phyloP scores from a whole-genome alignment of 331 rosid genomes.

The Malus hybrid region DNA sequence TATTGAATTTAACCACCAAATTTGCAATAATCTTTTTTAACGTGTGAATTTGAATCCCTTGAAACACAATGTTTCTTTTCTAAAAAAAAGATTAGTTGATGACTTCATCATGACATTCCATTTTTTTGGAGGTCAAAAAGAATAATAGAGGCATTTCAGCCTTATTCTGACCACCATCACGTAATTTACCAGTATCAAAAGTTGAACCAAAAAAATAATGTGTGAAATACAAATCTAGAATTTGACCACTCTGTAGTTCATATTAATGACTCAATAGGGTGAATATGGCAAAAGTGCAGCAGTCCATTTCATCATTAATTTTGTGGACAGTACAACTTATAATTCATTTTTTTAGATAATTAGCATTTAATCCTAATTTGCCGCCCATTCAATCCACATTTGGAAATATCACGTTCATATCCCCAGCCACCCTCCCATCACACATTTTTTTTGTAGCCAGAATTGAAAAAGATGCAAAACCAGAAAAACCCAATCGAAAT shows the following conservation, averaged over 20 bases:
- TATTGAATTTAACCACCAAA: too few species aligned
- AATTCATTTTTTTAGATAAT: not conserved
- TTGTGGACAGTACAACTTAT: not conserved
- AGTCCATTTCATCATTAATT: not conserved
- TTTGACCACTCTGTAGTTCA: too few species aligned
- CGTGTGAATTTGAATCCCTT: too few species aligned
- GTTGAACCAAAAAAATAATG: too few species aligned
- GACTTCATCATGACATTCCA: too few species aligned
- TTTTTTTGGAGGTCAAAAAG: too few species aligned
- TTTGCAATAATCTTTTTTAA: too few species aligned
- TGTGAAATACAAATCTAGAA: too few species aligned
- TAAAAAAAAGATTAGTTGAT: too few species aligned
- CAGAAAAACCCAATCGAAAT: not conserved
- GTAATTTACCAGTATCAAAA: accelerated
- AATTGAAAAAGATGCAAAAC: not conserved
- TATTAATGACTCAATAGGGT: too few species aligned
- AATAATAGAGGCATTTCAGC: too few species aligned
- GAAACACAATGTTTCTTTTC: too few species aligned
- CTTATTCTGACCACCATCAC: accelerated
- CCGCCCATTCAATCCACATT: not conserved
- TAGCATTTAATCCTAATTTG: not conserved
- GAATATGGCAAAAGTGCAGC: not conserved
- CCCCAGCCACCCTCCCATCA: not conserved
- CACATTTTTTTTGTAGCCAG: not conserved
- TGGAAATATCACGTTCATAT: not conserved